Evolutionary conservation across 768 basidiomycete genomes (phyloP).

Genomic region (Hygrocybe punicea): DNA sequence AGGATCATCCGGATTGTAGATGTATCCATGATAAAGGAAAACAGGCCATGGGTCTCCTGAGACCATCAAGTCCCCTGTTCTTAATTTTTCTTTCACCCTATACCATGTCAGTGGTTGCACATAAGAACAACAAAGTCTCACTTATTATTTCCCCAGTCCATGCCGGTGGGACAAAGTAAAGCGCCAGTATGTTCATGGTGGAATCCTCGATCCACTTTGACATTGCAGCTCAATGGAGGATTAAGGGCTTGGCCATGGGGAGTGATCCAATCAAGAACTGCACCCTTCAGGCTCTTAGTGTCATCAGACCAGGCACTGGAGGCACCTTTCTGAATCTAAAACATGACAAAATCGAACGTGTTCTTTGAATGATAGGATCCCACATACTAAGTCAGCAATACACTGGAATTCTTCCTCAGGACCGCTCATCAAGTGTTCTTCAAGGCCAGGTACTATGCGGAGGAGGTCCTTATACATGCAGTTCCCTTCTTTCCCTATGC

Average conservation of each 20-base stretch:
- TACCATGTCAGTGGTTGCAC: not conserved
- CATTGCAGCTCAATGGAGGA: not conserved
- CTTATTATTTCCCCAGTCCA: not conserved
- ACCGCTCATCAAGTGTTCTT: not conserved
- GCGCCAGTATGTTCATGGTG: not conserved
- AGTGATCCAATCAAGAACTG: too few relatives aligned
- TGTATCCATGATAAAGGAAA: not conserved
- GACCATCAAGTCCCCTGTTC: not conserved
- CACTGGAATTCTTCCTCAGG: not conserved
- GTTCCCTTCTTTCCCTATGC: not conserved
- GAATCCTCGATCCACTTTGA: not conserved
- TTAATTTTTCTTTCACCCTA: not conserved
- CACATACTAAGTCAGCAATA: not conserved
- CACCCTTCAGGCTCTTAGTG: not conserved
- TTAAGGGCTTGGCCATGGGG: not conserved
- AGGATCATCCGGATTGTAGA: too few relatives aligned
- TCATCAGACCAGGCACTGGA: not conserved
- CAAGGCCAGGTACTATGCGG: not conserved
- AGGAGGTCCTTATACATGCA: not conserved
- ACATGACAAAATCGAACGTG: not conserved
- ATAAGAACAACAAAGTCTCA: not conserved
- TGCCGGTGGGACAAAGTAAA: not conserved
- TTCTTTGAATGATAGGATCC: not conserved
- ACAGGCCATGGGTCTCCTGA: not conserved
- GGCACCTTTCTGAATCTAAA: not conserved